Conservation (phyloP, 805 yeast genomes). For the Myxozyma neotropica region DNA sequence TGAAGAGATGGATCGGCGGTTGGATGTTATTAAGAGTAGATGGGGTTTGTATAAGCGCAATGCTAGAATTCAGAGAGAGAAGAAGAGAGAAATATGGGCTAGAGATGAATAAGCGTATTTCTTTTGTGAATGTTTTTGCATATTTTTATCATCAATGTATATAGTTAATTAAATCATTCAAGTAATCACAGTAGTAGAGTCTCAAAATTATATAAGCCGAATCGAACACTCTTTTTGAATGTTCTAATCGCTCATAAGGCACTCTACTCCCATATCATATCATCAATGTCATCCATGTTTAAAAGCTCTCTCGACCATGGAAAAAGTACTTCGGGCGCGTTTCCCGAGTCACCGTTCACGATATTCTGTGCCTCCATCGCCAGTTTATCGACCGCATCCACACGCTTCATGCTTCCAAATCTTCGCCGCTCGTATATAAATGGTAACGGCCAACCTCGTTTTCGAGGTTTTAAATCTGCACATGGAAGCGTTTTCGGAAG, state of each 20-base stretch:
- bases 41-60: slow-evolving; percentile 54
- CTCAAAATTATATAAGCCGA: no score
- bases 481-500: slow-evolving; percentile 1
- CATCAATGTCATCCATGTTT: background rate
- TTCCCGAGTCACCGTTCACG: background rate
- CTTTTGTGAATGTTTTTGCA: background rate
- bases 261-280: no score
- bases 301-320: background rate
- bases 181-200: no score
- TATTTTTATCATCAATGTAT: background rate
- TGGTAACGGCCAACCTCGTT: slow-evolving; percentile 5
- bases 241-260: no score
- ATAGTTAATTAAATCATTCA: background rate
- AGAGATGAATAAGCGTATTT: slow-evolving; percentile 50
- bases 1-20: slow-evolving; percentile 52
- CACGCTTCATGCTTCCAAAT: background rate
- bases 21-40: slow-evolving; percentile 48
- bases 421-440: slow-evolving; percentile 2
- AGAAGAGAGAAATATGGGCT: slow-evolving; percentile 66
- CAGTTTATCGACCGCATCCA: background rate
- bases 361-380: background rate
- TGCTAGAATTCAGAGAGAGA: slow-evolving; percentile 59
- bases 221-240: no score
- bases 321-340: background rate
- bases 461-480: background rate